These are phyloP conservation scores for Lepiota brunneoincarnata DNA, from an alignment of 768 basidiomycete genomes.

Conservation along the genomic window DNA sequence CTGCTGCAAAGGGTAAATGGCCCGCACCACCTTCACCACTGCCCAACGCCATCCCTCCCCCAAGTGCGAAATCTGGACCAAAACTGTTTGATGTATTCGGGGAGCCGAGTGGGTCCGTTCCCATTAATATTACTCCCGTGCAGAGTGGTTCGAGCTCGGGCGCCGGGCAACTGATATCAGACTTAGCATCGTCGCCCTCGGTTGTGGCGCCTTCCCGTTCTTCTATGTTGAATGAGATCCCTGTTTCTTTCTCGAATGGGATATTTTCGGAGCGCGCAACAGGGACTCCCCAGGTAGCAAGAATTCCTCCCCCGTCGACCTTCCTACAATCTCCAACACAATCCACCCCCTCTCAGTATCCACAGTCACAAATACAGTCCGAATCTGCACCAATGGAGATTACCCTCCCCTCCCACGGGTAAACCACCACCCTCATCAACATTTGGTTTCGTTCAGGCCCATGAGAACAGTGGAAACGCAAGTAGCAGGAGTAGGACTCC, in stretches of 20 bases:
- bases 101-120: background rate
- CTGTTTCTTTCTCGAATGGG: background rate
- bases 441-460: background rate
- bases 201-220: background rate
- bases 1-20: slow-evolving; percentile 51
- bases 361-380: background rate
- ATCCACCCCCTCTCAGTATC: background rate
- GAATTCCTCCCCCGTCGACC: slow-evolving; percentile 10
- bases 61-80: slow-evolving; percentile 2
- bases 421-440: background rate
- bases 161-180: background rate
- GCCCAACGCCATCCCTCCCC: slow-evolving; percentile 23
- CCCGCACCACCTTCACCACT: slow-evolving; percentile 32
- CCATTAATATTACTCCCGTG: background rate
- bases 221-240: background rate
- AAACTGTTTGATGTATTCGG: slow-evolving; percentile 6
- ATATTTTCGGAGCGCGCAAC: slow-evolving; percentile 1
- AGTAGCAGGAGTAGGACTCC: slow-evolving; percentile 1
- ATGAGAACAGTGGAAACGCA: background rate
- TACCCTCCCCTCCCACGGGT: slow-evolving; percentile 5
- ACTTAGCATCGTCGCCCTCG: background rate
- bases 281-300: slow-evolving; percentile 19
- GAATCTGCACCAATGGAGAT: slow-evolving; percentile 4
- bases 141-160: background rate
- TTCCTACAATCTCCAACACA: slow-evolving; percentile 19